Base-by-base conservation (phyloP, 805 yeast genomes). In the Kazachstania psychrophila region DNA sequence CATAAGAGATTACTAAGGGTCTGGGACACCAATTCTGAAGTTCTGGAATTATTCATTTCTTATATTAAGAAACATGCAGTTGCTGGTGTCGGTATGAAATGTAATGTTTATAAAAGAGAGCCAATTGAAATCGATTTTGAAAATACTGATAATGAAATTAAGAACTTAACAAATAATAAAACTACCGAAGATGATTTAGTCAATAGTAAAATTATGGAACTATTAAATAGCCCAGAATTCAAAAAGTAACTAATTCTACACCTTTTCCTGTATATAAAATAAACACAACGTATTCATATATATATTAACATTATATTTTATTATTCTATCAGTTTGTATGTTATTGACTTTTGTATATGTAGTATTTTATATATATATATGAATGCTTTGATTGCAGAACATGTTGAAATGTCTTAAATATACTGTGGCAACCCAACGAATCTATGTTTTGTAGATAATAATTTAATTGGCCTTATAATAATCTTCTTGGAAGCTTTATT, bases 11-110 rank as follows among this genome's bases (percentile, higher is more conserved):
- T 73, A 42, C 67, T 92, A 46, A 71, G 69, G 47, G 82, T 86
- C 20, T 87, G 75, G 70, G 97, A 92, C 59, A 74, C 95, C 13
- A 77, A 82, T 41, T 79, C 88, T 1, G 95, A 85, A 53, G 79
- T 82, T 4, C 65, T 92, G 29, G 95, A 92, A 58, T 62, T 83
- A 35, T 78, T 87, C 76, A 66, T 89, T 38, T 75, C 92, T 18
- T 80, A 79, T 46, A 65, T 89, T 38, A 73, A 79, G 47, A 82
- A 86, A 58, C 75, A 89, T 60, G 70, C 85, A 5, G 68, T 81
- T 34, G 72, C 81, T 34, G 95, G 89, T 46, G 92, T 92, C 8
- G 86, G 89, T 47, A 75, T 87, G 58, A 79, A 78, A 54, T 92
- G 94, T 31, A 70, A 69, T 41, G 65, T 87, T 33, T 79, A 65